Evolutionary conservation across 768 basidiomycete species (phyloP).

Genomic region (Tubosaeta brunneosetosa): DNA sequence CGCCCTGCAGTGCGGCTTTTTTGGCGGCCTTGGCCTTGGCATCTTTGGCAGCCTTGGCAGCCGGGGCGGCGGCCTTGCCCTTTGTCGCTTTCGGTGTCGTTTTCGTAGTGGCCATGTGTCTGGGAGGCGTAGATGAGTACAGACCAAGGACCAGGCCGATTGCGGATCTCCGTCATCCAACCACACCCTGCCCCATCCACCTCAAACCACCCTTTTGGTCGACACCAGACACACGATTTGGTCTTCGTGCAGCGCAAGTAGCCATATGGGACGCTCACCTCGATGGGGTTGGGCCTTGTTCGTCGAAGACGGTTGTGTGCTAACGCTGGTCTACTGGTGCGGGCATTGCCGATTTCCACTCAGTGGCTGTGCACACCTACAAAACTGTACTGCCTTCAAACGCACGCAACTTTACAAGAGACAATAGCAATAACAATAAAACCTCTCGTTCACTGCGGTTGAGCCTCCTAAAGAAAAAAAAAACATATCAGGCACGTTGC

Average conservation of each 20-base stretch:
- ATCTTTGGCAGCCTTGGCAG: constrained; percentile 35
- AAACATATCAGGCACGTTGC: not conserved
- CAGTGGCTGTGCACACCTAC: constrained; percentile 21
- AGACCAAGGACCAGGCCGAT: not conserved
- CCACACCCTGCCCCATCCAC: constrained; percentile 18
- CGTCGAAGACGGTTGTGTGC: constrained; percentile 16
- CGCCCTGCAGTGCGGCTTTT: constrained; percentile 93
- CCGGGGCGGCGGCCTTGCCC: constrained; percentile 40
- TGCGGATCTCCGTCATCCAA: constrained; percentile 13
- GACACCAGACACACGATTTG: not conserved
- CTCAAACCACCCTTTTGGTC: not conserved
- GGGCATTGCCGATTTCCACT: constrained; percentile 20
- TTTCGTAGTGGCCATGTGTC: constrained; percentile 68
- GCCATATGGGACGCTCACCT: constrained; percentile 16
- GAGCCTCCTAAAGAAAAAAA: constrained; percentile 37
- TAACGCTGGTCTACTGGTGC: constrained; percentile 1
- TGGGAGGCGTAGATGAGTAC: constrained; percentile 8
- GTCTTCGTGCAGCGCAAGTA: not conserved
- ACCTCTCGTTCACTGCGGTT: constrained; percentile 35
- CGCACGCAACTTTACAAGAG: not conserved
- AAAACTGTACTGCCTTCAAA: no score
- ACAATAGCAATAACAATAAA: constrained; percentile 22
- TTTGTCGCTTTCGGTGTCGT: constrained; percentile 62
- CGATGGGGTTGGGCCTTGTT: constrained; percentile 26
- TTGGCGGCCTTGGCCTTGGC: constrained; percentile 90